phyloP scores from a whole-genome alignment of 2,329 filamentous ascomycete genomes.

The Fusarium buxicola region DNA sequence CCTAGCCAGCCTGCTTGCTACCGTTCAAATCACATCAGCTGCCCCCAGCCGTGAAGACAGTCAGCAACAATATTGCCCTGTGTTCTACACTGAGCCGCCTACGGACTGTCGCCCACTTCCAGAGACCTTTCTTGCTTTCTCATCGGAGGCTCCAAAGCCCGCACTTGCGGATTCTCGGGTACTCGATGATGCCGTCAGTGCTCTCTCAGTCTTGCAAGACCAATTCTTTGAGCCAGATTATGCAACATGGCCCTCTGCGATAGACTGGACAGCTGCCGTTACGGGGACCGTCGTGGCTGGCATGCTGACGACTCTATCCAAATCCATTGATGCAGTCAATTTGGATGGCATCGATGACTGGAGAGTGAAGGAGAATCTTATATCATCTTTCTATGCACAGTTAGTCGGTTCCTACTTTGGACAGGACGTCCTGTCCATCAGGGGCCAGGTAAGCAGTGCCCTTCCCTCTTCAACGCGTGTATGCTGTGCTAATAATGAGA shows the following conservation, averaged over 20 bases:
- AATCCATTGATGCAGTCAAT: slow-evolving; percentile 59
- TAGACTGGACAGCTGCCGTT: slow-evolving; percentile 95
- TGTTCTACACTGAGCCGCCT: slow-evolving; percentile 36
- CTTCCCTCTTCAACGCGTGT: too few species aligned
- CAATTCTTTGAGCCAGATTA: slow-evolving; percentile 81
- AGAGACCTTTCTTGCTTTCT: slow-evolving; percentile 39
- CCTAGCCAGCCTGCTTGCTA: slow-evolving; percentile 18
- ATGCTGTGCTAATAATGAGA: not conserved
- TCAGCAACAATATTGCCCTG: slow-evolving; percentile 38
- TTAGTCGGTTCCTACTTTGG: slow-evolving; percentile 84
- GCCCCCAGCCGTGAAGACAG: slow-evolving; percentile 21
- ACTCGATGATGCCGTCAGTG: slow-evolving; percentile 66
- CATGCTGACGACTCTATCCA: slow-evolving; percentile 76
- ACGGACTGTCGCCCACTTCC: slow-evolving; percentile 36
- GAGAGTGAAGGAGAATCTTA: slow-evolving; percentile 77
- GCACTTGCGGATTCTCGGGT: slow-evolving; percentile 39
- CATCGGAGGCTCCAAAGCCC: slow-evolving; percentile 10
- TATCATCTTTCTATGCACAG: slow-evolving; percentile 85
- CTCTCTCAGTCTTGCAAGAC: slow-evolving; percentile 80
- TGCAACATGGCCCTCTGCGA: slow-evolving; percentile 85
- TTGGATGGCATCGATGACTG: slow-evolving; percentile 52
- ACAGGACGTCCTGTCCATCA: slow-evolving; percentile 80
- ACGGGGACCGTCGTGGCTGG: slow-evolving; percentile 82
- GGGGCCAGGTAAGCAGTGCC: slow-evolving; percentile 61
- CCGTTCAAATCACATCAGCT: slow-evolving; percentile 18